phyloP scores from a whole-genome alignment of 495 filamentous ascomycete species.

The Aspergillus asperescens region DNA sequence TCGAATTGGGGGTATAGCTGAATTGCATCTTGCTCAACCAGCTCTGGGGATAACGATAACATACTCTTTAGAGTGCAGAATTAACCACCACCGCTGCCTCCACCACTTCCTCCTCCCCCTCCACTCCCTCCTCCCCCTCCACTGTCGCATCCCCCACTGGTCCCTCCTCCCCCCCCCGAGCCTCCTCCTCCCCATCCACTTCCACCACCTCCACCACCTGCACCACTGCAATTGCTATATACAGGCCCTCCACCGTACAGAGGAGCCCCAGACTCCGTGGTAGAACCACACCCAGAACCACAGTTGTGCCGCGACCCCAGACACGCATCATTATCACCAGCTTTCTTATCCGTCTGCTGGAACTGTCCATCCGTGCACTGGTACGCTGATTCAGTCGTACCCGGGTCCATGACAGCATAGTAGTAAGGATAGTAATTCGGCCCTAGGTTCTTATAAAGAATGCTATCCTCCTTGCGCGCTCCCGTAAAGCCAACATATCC shows the following conservation, averaged over 20 bases:
- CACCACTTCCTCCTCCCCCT: too few relatives aligned
- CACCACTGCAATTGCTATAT: not conserved
- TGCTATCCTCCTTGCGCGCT: not conserved
- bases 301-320: not conserved
- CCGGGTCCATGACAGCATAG: not conserved
- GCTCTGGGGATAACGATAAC: too few relatives aligned
- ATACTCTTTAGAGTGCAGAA: too few relatives aligned
- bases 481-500: not conserved
- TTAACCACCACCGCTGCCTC: too few relatives aligned
- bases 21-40: too few relatives aligned
- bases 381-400: not conserved
- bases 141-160: too few relatives aligned
- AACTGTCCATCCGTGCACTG: slow-evolving; percentile 11
- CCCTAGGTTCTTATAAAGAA: not conserved
- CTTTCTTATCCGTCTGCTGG: not conserved
- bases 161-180: not conserved
- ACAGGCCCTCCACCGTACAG: not conserved
- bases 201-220: not conserved
- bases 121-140: too few relatives aligned
- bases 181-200: not conserved
- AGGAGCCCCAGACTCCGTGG: not conserved
- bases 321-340: not conserved
- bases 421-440: slow-evolving; percentile 8
- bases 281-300: slow-evolving; percentile 8
- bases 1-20: too few relatives aligned